Base-by-base conservation (phyloP, 1,284 basidiomycete species). In the Ceratobasidium sp. region DNA sequence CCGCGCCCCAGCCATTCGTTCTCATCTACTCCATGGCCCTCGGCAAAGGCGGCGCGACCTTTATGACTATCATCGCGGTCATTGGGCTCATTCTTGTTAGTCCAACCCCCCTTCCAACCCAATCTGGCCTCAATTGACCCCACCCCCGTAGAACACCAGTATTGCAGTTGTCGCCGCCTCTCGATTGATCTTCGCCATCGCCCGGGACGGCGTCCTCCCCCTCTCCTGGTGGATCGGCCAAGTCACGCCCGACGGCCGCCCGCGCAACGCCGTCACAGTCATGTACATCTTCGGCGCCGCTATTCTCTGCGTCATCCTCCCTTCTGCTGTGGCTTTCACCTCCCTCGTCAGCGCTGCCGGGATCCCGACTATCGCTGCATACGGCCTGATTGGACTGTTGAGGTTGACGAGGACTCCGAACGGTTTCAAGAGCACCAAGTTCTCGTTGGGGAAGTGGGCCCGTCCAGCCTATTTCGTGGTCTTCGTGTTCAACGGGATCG, bases 1-100 rank as follows among this genome's bases (percentile, higher is more conserved):
- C 87, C 41, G 93, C 94, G 0, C 94, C 94, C 0, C 94, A 96
- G 79, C 94, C 94, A 0, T 96, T 96, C 79, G 94, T 96, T 8
- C 90, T 91, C 77, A 86, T 96, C 15, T 96, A 95, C 80, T 90
- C 90, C 0, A 82, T 94, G 75, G 93, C 94, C 0, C 83, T 96
- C 7, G 94, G 94, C 7, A 90, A 88, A 79, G 89, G 89, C 17
- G 89, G 89, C 0, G 91, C 92, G 76, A 85, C 93, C 51, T 91
- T 96, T 81, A 95, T 96, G 94, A 95, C 93, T 1, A 82, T 89
- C 47, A 86, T 96, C 73, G 93, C 94, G 0, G 87, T 89, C 33
- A 75, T 95, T 41, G 94, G 94, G 14, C 86, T 96, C 22, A 90
- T 94, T 69, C 83, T 95, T 82, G 93, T 93, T 76, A 29, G 89